Evolutionary conservation across 2,329 filamentous ascomycete genomes (phyloP), one percentile per base, ranked within the genome.

Genomic region (Cercospora beticola): DNA sequence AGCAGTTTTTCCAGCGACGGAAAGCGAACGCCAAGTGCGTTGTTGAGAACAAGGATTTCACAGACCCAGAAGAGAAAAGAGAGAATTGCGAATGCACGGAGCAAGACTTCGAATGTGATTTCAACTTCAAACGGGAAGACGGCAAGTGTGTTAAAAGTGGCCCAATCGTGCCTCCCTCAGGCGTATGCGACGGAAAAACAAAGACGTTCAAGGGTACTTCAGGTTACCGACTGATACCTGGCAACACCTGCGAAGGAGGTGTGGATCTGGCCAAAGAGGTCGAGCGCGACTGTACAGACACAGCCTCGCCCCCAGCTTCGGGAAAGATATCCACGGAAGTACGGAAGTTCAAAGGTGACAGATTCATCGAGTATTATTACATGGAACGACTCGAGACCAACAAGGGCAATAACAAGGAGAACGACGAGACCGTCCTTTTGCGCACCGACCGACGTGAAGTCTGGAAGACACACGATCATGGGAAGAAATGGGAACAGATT

Each of bases 91-190:
- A 92, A 49, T 99, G 95, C 80, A 89, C 89, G 0, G 88, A 91
- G 67, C 83, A 85, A 36, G 96, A 99, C 79, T 99, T 97, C 78
- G 95, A 99, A 81, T 99, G 95, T 79, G 94, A 98, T 78, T 97
- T 92, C 67, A 96, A 97, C 79, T 98, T 97, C 78, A 87, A 87
- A 74, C 84, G 85, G 66, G 85, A 87, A 3, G 88, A 94, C 70
- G 85, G 87, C 63, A 87, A 90, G 70, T 98, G 95, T 78, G 84
- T 88, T 26, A 85, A 87, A 7, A 86, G 85, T 28, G 89, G 87
- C 0, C 83, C 86, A 3, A 79, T 97, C 54, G 78, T 84, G 2
- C 83, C 88, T 1, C 93, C 94, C 0, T 86, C 91, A 58, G 92
- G 88, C 7, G 86, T 87, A 30, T 99, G 95, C 80, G 88, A 91